phyloP scores from a whole-genome alignment of 768 basidiomycete genomes.

The Amanita phalloides region DNA sequence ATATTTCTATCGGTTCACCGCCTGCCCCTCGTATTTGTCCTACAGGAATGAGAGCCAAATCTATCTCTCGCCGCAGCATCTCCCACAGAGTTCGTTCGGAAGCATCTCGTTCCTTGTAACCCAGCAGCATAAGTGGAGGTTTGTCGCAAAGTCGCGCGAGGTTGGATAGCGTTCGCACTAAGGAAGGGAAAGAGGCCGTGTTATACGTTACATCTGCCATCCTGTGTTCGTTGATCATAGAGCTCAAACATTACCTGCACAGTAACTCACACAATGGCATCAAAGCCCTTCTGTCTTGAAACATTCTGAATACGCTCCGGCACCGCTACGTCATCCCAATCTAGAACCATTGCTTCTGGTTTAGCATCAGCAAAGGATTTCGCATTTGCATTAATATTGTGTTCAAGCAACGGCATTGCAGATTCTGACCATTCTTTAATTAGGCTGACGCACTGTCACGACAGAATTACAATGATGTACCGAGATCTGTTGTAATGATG shows the following conservation, averaged over 20 bases:
- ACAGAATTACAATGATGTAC: slow-evolving; percentile 28
- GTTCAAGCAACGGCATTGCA: slow-evolving; percentile 68
- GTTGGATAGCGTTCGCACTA: slow-evolving; percentile 53
- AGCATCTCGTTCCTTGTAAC: slow-evolving; percentile 80
- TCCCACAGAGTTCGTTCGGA: slow-evolving; percentile 71
- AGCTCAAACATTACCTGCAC: not conserved
- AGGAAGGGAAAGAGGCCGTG: slow-evolving; percentile 70
- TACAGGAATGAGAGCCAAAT: slow-evolving; percentile 48
- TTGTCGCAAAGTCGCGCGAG: slow-evolving; percentile 28
- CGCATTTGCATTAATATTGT: slow-evolving; percentile 49
- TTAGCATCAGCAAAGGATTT: slow-evolving; percentile 18
- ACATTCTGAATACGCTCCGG: slow-evolving; percentile 31
- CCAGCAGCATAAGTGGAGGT: slow-evolving; percentile 46
- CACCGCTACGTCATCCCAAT: slow-evolving; percentile 65
- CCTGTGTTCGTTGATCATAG: slow-evolving; percentile 25
- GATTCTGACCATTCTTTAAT: slow-evolving; percentile 36
- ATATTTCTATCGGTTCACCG: slow-evolving; percentile 59
- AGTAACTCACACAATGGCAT: slow-evolving; percentile 57
- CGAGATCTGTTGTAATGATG: slow-evolving; percentile 63
- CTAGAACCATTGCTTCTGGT: slow-evolving; percentile 35
- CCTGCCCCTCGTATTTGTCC: slow-evolving; percentile 42
- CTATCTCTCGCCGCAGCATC: slow-evolving; percentile 33
- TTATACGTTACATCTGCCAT: slow-evolving; percentile 95
- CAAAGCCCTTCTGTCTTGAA: slow-evolving; percentile 25
- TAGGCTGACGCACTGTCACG: not conserved